Evolutionary conservation across 805 yeast species (phyloP).

Genomic region (Candida stauntonica): DNA sequence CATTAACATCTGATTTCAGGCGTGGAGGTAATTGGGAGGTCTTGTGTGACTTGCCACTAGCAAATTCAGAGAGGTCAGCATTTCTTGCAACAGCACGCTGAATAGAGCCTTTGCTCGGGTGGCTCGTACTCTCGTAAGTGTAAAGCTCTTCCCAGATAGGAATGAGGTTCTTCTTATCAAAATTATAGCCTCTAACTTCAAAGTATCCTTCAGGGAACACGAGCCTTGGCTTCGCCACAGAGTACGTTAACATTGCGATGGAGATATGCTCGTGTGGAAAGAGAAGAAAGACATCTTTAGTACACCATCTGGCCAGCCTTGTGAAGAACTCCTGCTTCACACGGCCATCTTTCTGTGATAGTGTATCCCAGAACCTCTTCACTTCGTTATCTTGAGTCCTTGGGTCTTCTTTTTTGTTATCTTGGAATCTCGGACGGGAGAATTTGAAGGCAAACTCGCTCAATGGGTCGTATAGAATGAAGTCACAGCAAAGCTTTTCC

Average conservation of each 20-base stretch:
- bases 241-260: constrained; percentile 8
- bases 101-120: constrained; percentile 2
- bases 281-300: constrained; percentile 18
- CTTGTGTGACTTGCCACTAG: too few relatives aligned
- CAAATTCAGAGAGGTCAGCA: too few relatives aligned
- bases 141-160: background rate
- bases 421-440: background rate
- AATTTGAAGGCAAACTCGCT: constrained; percentile 1
- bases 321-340: background rate
- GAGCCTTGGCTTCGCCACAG: constrained; percentile 2
- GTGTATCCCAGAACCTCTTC: constrained; percentile 7
- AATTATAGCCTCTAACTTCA: background rate
- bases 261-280: constrained; percentile 9
- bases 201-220: constrained; percentile 17
- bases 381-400: background rate
- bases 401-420: constrained; percentile 6
- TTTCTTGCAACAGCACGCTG: too few relatives aligned
- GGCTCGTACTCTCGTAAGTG: background rate
- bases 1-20: too few relatives aligned
- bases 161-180: background rate
- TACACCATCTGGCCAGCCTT: constrained; percentile 4
- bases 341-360: background rate
- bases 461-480: constrained; percentile 18
- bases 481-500: constrained; percentile 25
- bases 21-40: too few relatives aligned